Base-by-base conservation (phyloP, 202 grass and related monocot species). In the Zizania palustris region DNA sequence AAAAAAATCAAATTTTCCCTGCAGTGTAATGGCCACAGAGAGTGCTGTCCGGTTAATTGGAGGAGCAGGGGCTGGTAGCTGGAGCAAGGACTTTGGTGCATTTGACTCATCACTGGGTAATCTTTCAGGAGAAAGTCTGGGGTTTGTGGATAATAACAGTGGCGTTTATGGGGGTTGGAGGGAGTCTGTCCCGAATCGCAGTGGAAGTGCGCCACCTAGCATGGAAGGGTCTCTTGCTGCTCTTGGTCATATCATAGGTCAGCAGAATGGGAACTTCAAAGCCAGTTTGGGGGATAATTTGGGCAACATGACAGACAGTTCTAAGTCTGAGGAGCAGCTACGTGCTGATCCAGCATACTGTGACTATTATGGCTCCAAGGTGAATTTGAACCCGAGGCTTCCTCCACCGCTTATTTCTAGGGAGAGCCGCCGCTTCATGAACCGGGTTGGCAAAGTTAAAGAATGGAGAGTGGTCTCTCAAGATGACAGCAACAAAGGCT, bases 331-430 rank as follows among this genome's bases (percentile, higher is more conserved):
- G 80, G 96, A 99, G 51, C 66, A 86, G 74, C 77, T 95, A 9
- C 78, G 92, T 81, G 73, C 89, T 60, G 86, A 95, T 89, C 96
- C 92, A 73, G 80, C 89, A 54, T 99, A 99, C 71, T 76, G 92
- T 71, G 83, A 89, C 75, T 95, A 99, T 61, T 99, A 99, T 83
- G 90, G 90, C 68, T 88, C 89, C 37, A 99, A 88, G 85, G 87
- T 90, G 44, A 99, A 99, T 65, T 76, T 95, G 62, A 99, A 99
- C 74, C 96, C 96, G 12, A 99, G 96, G 87, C 86, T 99, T 74
- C 96, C 96, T 85, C 96, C 89, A 45, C 96, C 96, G 40, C 74
- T 95, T 62, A 83, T 95, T n/a, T 88, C 92, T 0, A 85, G 96
- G 69, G 96, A 99, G 87, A 85, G 89, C 43, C 77, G 89, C 3